Evolutionary conservation across 352 stramenopile species (phyloP), one percentile per base, ranked within the genome.

Genomic region (Thraustochytrium sp.): DNA sequence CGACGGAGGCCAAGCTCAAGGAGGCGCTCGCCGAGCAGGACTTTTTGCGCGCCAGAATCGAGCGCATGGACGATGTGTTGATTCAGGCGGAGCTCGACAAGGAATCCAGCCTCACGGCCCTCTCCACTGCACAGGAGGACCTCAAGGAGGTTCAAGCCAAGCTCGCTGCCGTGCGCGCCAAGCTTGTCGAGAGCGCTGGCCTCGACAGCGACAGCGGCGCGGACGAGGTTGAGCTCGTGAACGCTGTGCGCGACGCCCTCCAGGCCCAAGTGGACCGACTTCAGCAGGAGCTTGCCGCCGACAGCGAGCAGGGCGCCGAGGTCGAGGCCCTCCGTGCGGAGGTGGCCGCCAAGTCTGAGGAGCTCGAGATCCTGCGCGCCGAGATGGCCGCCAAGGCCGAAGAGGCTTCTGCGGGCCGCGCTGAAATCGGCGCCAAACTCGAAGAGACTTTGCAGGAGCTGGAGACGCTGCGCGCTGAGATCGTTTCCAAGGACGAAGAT

Each of bases 1-100:
- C 23, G 11, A 29, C 21, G 23, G 46, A 80, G 53, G 48, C 46
- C 23, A 42, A 64, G 51, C 48, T 80, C 53, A 44, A 42, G 9
- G 48, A 46, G 31, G 31, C 31, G 1, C 9, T n/a, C 0, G 68
- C 46, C 23, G 44, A 80, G 23, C 29, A 63, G 1, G 53, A 61
- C 21, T 8, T 26, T 21, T 26, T 77, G 21, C 23, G 49, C 34
- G 65, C 42, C 34, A 80, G 63, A 38, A 11, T 80, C 9, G 37
- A 9, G n/a, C 48, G 63, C 37, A 9, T 80, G 31, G 68, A 80
- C 26, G 44, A 80, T 26, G 68, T 80, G 2, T 34, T 80, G 16
- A 42, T 80, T 5, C 31, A 68, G 48, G 63, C 68, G 3, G 68
- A 80, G 49, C 46, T 80, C 37, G 68, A 80, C 23, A 80, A 61